Conservation (phyloP, 164 flowering plant species). For the Annona squamosa region DNA sequence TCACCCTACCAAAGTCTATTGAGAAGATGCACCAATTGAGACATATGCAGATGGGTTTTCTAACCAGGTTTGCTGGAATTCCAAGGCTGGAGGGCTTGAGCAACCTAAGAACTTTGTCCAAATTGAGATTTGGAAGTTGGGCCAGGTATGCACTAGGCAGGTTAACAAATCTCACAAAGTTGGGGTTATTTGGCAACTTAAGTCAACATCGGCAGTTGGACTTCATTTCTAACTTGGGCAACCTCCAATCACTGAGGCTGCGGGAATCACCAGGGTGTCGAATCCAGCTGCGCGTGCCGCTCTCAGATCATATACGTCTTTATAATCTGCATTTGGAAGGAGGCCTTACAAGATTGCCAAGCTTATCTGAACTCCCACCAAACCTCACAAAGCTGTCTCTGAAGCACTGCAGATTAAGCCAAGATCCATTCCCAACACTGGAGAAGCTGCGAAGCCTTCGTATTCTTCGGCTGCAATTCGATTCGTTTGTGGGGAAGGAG, state of each 20-base stretch:
- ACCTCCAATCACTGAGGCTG: background rate
- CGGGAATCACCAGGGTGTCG: too few species aligned
- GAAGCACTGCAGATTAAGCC: background rate
- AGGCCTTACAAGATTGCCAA: background rate
- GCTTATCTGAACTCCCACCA: background rate
- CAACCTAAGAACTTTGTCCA: background rate
- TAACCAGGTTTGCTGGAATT: too few species aligned
- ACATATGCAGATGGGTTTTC: background rate
- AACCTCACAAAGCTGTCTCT: slow-evolving; percentile 2
- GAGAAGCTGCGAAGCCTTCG: background rate
- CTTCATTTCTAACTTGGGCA: background rate
- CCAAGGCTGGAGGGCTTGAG: background rate
- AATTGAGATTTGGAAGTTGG: background rate
- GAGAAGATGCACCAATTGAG: background rate
- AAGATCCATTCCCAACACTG: background rate
- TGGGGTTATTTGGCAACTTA: background rate
- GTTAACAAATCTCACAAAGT: background rate
- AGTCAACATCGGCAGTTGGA: too few species aligned
- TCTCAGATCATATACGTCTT: background rate
- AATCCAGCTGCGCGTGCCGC: too few species aligned
- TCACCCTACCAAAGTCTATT: background rate
- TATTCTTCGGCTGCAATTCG: background rate
- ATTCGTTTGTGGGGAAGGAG: slow-evolving; percentile 11
- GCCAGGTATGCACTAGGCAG: background rate
- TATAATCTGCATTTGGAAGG: background rate